A percentile compares a stretch with the other conserved stretches of the same genome.
Conservation (phyloP, 164 flowering plant genomes). For the Vitis vinifera region ASM3070453v1 NC_081821.1:11055501-11056000, state of each 20-base stretch:
- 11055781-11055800: constrained; percentile 15
- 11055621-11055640: constrained; percentile 3
- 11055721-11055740: constrained; percentile 7
- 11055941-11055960: neutral
- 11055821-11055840: constrained; percentile 10
- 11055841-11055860: constrained; percentile 3
- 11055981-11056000: no score
- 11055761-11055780: constrained; percentile 16
- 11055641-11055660: constrained; percentile 5
- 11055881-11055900: constrained; percentile 10
- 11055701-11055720: neutral
- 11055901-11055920: neutral
- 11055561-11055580: neutral
- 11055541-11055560: constrained; percentile 25
- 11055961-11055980: neutral
- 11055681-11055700: neutral
- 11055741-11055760: constrained; percentile 14
- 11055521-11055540: constrained; percentile 50
- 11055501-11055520: constrained; percentile 39
- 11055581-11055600: constrained; percentile 6
- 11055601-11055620: constrained; percentile 23
- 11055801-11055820: constrained; percentile 3
- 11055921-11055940: neutral
- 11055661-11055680: neutral
- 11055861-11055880: constrained; percentile 8